Evolutionary conservation across 192 early-diverging fungal genomes (phyloP).

Genomic region (Backusella psychrophila): DNA sequence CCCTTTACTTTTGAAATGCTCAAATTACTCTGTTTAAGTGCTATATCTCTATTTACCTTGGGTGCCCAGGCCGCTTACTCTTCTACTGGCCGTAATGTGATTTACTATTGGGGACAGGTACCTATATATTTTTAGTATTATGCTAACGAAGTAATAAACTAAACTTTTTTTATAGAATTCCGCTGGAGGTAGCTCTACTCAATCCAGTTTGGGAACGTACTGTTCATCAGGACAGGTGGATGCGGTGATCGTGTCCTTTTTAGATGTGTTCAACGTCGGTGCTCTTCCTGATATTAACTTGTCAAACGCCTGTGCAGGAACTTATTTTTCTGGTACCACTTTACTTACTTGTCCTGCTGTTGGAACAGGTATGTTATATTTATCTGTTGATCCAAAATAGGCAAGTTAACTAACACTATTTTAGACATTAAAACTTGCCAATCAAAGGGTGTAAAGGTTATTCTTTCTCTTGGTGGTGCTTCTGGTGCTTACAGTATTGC

Average conservation of each 20-base stretch:
- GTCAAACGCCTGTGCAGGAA: constrained; percentile 59
- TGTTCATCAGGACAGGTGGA: constrained; percentile 51
- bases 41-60: not conserved
- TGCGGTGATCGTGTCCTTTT: constrained; percentile 58
- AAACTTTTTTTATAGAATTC: constrained; percentile 21
- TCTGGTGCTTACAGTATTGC: constrained; percentile 61
- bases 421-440: constrained; percentile 71
- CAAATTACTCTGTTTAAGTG: not conserved
- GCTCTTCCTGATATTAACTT: constrained; percentile 67
- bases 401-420: no score
- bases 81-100: not conserved
- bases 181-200: constrained; percentile 11
- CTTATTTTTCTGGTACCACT: constrained; percentile 50
- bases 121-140: not conserved
- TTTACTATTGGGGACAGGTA: constrained; percentile 20
- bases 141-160: not conserved
- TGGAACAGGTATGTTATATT: constrained; percentile 33
- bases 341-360: constrained; percentile 68
- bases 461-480: constrained; percentile 74
- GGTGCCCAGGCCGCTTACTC: not conserved
- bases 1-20: not conserved
- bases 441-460: constrained; percentile 63
- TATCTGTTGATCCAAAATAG: not conserved
- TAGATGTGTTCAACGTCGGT: constrained; percentile 58
- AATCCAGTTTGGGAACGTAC: constrained; percentile 46